These are phyloP conservation scores for Grifola frondosa DNA, from an alignment of 1,284 basidiomycete species.

Conservation along the genomic window DNA sequence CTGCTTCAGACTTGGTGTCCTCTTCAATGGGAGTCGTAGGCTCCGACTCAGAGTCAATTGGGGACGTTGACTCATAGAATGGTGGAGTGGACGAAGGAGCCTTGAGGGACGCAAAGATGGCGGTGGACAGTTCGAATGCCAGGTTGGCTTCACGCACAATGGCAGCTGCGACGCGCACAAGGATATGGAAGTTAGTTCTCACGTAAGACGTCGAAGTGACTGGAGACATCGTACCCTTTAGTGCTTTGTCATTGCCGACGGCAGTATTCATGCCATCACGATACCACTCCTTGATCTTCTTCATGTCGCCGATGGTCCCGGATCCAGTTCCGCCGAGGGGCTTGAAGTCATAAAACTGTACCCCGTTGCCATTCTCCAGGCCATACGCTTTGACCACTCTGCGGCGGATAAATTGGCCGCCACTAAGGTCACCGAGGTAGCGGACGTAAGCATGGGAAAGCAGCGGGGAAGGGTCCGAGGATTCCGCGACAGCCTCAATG, in stretches of 20 bases:
- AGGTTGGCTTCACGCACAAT: slow-evolving; percentile 64
- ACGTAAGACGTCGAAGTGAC: slow-evolving; percentile 5
- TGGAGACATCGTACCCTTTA: slow-evolving; percentile 50
- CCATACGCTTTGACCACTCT: slow-evolving; percentile 66
- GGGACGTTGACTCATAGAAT: slow-evolving; percentile 25
- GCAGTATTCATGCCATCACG: slow-evolving; percentile 71
- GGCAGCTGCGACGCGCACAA: slow-evolving; percentile 29
- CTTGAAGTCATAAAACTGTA: slow-evolving; percentile 75
- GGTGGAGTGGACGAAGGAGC: slow-evolving; percentile 16
- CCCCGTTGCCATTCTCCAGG: slow-evolving; percentile 54
- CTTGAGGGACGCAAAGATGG: slow-evolving; percentile 57
- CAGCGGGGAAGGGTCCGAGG: slow-evolving; percentile 52
- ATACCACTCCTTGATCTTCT: slow-evolving; percentile 78
- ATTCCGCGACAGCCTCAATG: slow-evolving; percentile 44
- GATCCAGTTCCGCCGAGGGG: slow-evolving; percentile 46
- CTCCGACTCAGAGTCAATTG: slow-evolving; percentile 14
- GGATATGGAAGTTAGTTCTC: neutral
- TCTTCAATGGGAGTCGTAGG: slow-evolving; percentile 25
- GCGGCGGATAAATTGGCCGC: slow-evolving; percentile 74
- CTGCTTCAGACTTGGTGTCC: slow-evolving; percentile 17
- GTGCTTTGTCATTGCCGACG: slow-evolving; percentile 49
- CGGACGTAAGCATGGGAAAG: slow-evolving; percentile 82
- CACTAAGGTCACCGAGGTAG: slow-evolving; percentile 84
- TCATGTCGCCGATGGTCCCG: slow-evolving; percentile 58
- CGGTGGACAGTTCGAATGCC: slow-evolving; percentile 70